Percentiles rank a stretch among this genome's conserved stretches.
Evolutionary conservation across 352 stramenopile genomes (phyloP).

Genomic region (Phytopythium vexans): DNA sequence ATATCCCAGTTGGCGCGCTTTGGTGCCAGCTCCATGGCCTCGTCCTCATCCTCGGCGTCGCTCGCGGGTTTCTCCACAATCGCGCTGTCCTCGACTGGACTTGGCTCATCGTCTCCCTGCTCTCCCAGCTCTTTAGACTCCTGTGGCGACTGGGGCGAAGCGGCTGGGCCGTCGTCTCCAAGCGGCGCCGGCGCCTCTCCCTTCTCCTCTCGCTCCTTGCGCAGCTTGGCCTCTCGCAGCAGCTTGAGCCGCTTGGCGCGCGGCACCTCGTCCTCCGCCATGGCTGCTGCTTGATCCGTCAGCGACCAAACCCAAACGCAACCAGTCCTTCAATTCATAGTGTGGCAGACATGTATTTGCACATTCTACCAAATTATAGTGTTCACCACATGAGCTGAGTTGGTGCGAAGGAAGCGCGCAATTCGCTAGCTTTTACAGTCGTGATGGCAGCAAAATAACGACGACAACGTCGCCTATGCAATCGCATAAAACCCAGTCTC

Average conservation of each 20-base stretch:
- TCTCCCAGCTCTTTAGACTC: conserved; percentile 19
- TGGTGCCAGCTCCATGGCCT: conserved; percentile 70
- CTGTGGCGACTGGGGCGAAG: conserved; percentile 9
- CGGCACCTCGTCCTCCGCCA: conserved; percentile 56
- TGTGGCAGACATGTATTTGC: too few species aligned
- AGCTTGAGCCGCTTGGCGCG: conserved; percentile 84
- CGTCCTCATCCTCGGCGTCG: conserved; percentile 51
- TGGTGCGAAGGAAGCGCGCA: too few species aligned
- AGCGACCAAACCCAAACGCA: background rate
- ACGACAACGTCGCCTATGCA: too few species aligned
- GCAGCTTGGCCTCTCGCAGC: conserved; percentile 77
- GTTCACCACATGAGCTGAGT: too few species aligned
- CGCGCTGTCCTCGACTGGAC: conserved; percentile 30
- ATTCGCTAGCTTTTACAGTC: too few species aligned
- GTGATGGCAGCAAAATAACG: too few species aligned
- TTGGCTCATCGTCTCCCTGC: conserved; percentile 16
- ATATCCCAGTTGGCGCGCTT: conserved; percentile 89
- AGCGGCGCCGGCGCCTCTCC: conserved; percentile 14
- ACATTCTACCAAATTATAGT: too few species aligned
- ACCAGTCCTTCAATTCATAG: too few species aligned
- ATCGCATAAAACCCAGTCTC: too few species aligned
- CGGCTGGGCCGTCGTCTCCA: conserved; percentile 9
- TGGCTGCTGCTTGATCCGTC: conserved; percentile 10
- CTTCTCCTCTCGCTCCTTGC: conserved; percentile 55
- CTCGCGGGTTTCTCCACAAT: conserved; percentile 21